Conservation (phyloP, 768 basidiomycete species). For the Galerina sulciceps region DNA sequence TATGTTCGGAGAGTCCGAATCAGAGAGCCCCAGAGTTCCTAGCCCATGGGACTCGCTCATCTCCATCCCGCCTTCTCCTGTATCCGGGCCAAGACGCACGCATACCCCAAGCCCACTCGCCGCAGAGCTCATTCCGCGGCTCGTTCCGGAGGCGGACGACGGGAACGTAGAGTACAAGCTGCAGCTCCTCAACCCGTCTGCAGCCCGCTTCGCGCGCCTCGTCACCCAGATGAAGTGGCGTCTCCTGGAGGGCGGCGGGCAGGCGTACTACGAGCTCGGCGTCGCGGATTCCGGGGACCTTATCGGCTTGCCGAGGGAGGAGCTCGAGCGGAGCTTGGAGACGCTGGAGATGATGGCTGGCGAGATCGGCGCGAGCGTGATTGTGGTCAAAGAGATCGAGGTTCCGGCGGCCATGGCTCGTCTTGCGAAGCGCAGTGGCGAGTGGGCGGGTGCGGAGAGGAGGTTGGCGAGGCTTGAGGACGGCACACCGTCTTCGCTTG, state of each 20-base stretch:
- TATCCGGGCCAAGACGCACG: conserved; percentile 27
- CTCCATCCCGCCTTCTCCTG: conserved; percentile 51
- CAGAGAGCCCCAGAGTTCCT: conserved; percentile 77
- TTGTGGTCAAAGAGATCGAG: conserved; percentile 88
- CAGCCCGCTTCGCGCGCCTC: conserved; percentile 77
- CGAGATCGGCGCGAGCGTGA: conserved; percentile 90
- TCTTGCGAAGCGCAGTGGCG: conserved; percentile 38
- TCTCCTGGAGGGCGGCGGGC: conserved; percentile 81
- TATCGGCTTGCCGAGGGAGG: conserved; percentile 72
- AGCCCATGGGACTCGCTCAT: conserved; percentile 85
- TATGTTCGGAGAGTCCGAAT: conserved; percentile 87
- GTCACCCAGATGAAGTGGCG: conserved; percentile 98
- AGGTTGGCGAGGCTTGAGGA: conserved; percentile 32
- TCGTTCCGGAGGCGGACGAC: conserved; percentile 80
- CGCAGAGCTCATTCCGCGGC: conserved; percentile 54
- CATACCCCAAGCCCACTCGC: conserved; percentile 36
- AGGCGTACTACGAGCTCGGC: conserved; percentile 82
- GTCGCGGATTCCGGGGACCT: conserved; percentile 90
- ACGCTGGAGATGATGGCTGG: conserved; percentile 94
- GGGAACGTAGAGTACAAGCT: conserved; percentile 97
- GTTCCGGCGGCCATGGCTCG: conserved; percentile 61
- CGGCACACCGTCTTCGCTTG: conserved; percentile 29
- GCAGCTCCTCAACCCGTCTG: conserved; percentile 80
- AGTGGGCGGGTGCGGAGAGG: conserved; percentile 41
- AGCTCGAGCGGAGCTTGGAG: conserved; percentile 81